Percentiles rank a stretch among this genome's conserved stretches.
Conservation (phyloP, 352 stramenopile species). For the Globisporangium paroecandrum region DNA sequence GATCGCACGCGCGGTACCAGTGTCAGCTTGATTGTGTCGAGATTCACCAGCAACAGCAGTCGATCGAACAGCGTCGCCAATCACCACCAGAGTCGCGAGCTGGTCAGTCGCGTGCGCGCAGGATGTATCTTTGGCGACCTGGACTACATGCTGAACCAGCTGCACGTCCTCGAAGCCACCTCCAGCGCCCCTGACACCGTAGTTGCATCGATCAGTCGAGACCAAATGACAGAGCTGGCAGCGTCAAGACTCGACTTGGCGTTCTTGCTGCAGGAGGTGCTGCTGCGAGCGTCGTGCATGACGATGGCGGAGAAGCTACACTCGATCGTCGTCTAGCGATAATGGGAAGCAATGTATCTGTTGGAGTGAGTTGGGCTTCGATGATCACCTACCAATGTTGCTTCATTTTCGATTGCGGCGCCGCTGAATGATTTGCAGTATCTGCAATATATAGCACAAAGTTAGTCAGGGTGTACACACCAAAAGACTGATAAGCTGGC, state of each 20-base stretch:
- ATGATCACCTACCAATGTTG: background rate
- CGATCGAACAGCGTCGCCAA: background rate
- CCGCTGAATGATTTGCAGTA: slow-evolving; percentile 61
- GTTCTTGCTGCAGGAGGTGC: slow-evolving; percentile 49
- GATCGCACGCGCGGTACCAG: background rate
- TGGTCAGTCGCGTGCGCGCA: slow-evolving; percentile 48
- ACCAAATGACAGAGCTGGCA: slow-evolving; percentile 28
- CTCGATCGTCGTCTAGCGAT: slow-evolving; percentile 24
- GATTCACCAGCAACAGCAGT: slow-evolving; percentile 3
- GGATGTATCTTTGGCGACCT: slow-evolving; percentile 68
- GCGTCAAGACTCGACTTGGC: slow-evolving; percentile 30
- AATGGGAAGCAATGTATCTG: background rate
- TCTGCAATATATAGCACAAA: slow-evolving; percentile 20
- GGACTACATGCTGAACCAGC: slow-evolving; percentile 55
- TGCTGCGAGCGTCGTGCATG: slow-evolving; percentile 58
- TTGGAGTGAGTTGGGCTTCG: background rate
- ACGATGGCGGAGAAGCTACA: slow-evolving; percentile 49
- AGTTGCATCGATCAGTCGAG: slow-evolving; percentile 36
- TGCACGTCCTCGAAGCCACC: slow-evolving; percentile 44
- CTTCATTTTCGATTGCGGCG: slow-evolving; percentile 33
- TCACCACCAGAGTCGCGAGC: slow-evolving; percentile 24
- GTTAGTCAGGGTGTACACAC: background rate
- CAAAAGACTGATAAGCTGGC: background rate
- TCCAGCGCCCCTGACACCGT: slow-evolving; percentile 35
- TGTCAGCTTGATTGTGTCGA: slow-evolving; percentile 1